Percentiles rank a stretch among this genome's conserved stretches.
Evolutionary conservation across 2,329 filamentous ascomycete genomes (phyloP).

Genomic region (Cercospora janseana): DNA sequence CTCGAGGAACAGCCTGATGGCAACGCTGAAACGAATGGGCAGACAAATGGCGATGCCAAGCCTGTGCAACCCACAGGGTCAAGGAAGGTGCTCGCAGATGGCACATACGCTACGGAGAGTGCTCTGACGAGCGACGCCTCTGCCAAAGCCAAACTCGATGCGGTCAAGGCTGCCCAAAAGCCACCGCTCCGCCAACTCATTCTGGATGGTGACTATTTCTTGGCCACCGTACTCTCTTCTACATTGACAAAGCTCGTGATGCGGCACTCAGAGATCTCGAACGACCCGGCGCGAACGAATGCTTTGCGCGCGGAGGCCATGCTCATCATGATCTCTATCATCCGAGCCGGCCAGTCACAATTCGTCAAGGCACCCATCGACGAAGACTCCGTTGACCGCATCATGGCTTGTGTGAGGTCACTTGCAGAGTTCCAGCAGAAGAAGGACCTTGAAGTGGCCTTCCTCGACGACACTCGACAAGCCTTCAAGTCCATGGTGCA

Average conservation of each 20-base stretch:
- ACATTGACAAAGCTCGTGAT: slow-evolving; percentile 97
- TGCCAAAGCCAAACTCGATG: slow-evolving; percentile 85
- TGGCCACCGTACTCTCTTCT: slow-evolving; percentile 90
- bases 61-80: slow-evolving; percentile 75
- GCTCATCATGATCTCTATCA: slow-evolving; percentile 99
- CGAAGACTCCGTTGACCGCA: slow-evolving; percentile 95
- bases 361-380: slow-evolving; percentile 97
- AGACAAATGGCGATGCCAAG: slow-evolving; percentile 79
- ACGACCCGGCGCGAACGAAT: slow-evolving; percentile 83
- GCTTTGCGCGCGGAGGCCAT: slow-evolving; percentile 94
- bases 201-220: slow-evolving; percentile 94
- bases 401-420: slow-evolving; percentile 95
- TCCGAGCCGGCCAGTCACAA: slow-evolving; percentile 96
- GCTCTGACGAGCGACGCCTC: slow-evolving; percentile 91
- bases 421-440: slow-evolving; percentile 85
- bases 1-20: slow-evolving; percentile 77
- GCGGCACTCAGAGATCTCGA: slow-evolving; percentile 90
- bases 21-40: slow-evolving; percentile 59
- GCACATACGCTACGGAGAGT: slow-evolving; percentile 95
- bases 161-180: slow-evolving; percentile 95
- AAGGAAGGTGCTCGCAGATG: slow-evolving; percentile 88
- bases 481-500: slow-evolving; percentile 97
- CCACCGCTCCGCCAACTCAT: slow-evolving; percentile 92
- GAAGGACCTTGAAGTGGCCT: slow-evolving; percentile 88
- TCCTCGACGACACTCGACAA: slow-evolving; percentile 89